phyloP scores from a whole-genome alignment of 2,329 filamentous ascomycete genomes.

The Aaosphaeria pasadenensis region DNA sequence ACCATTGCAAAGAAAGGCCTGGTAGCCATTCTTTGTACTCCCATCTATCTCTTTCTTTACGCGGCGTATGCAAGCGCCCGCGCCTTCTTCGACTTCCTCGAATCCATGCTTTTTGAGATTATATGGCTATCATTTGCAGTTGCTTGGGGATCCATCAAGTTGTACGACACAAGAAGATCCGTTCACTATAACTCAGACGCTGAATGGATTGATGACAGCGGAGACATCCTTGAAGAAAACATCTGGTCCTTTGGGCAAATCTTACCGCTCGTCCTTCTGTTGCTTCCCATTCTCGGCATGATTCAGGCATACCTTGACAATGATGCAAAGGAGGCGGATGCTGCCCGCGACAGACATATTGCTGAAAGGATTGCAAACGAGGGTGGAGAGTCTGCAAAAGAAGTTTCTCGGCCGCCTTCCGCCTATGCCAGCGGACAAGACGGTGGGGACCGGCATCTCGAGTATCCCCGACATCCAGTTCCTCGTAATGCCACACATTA shows the following conservation, averaged over 20 bases:
- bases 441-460: background rate
- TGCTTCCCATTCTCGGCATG: conserved; percentile 20
- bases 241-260: conserved; percentile 25
- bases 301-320: conserved; percentile 22
- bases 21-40: conserved; percentile 4
- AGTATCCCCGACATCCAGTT: conserved; percentile 2
- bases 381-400: background rate
- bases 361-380: background rate
- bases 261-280: conserved; percentile 19
- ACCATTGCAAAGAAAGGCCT: conserved; percentile 1
- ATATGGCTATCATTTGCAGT: conserved; percentile 22
- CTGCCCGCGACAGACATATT: background rate
- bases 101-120: conserved; percentile 22
- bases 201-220: conserved; percentile 7
- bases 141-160: conserved; percentile 23
- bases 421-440: background rate
- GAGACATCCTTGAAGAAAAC: conserved; percentile 13
- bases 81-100: conserved; percentile 12
- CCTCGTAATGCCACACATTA: conserved; percentile 7
- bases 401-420: background rate
- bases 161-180: conserved; percentile 14
- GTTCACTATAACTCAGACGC: conserved; percentile 8
- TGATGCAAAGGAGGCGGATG: conserved; percentile 14
- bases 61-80: conserved; percentile 8
- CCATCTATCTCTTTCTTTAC: conserved; percentile 10